These are phyloP conservation scores for Podospora conica DNA, from an alignment of 495 filamentous ascomycete genomes.

Conservation along the genomic window DNA sequence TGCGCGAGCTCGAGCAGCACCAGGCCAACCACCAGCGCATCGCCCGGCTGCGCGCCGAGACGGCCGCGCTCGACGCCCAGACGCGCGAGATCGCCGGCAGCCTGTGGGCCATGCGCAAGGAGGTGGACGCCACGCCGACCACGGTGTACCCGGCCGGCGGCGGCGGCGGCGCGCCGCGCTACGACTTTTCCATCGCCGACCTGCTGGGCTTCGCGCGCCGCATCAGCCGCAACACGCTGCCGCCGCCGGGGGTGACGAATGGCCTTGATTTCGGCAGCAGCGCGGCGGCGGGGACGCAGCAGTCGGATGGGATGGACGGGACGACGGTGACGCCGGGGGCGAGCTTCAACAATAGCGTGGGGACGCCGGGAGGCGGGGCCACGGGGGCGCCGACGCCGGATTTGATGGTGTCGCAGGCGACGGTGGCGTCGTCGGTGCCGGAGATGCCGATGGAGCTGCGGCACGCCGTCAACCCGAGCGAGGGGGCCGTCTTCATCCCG, in stretches of 20 bases:
- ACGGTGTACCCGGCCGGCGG: slow-evolving; percentile 42
- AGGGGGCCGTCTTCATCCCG: slow-evolving; percentile 50
- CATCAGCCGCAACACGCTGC: slow-evolving; percentile 66
- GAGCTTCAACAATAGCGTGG: slow-evolving; percentile 18
- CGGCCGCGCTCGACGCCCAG: slow-evolving; percentile 52
- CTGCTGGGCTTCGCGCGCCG: slow-evolving; percentile 66
- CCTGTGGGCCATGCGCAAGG: slow-evolving; percentile 60
- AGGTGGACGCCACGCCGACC: slow-evolving; percentile 53
- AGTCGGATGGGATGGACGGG: neutral
- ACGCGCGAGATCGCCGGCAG: slow-evolving; percentile 53
- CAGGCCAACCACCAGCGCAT: slow-evolving; percentile 63
- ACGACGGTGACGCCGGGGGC: slow-evolving; percentile 15
- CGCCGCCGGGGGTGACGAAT: slow-evolving; percentile 52
- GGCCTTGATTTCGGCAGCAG: slow-evolving; percentile 20
- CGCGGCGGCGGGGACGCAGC: slow-evolving; percentile 6
- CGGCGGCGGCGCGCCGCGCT: too few relatives aligned
- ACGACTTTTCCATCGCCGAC: slow-evolving; percentile 55
- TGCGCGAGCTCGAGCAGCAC: slow-evolving; percentile 60
- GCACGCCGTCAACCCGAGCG: slow-evolving; percentile 46
- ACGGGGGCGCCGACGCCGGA: slow-evolving; percentile 7
- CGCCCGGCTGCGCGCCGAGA: slow-evolving; percentile 52
- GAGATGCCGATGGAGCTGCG: slow-evolving; percentile 35
- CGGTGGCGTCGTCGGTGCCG: slow-evolving; percentile 13
- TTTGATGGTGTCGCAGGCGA: neutral
- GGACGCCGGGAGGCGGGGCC: slow-evolving; percentile 5